phyloP scores from a whole-genome alignment of 768 basidiomycete species.

The Podaxis carcinomalis region DNA sequence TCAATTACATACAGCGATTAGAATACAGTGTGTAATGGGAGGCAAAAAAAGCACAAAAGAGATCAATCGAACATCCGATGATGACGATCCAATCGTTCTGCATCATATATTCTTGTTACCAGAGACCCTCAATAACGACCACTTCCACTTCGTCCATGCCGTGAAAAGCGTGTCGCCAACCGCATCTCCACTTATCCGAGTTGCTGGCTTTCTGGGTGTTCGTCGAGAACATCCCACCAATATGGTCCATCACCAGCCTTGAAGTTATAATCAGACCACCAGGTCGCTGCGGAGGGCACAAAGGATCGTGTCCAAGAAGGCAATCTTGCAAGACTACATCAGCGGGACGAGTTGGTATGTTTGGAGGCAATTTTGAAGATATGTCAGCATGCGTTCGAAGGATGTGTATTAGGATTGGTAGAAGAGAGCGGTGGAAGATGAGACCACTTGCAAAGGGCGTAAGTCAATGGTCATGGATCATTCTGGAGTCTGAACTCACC shows the following conservation, averaged over 20 bases:
- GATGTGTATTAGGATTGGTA: constrained; percentile 28
- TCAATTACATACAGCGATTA: too few relatives aligned
- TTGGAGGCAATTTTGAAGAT: constrained; percentile 23
- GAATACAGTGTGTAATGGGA: too few relatives aligned
- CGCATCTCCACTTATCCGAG: constrained; percentile 35
- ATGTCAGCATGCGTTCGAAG: constrained; percentile 27
- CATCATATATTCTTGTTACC: neutral
- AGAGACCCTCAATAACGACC: constrained; percentile 19
- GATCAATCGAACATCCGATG: neutral
- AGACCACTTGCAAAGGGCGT: constrained; percentile 24
- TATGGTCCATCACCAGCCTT: constrained; percentile 37
- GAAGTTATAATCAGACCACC: constrained; percentile 35
- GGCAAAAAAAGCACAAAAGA: too few relatives aligned
- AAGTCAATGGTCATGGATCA: neutral
- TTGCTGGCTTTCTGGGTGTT: constrained; percentile 24
- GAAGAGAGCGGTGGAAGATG: constrained; percentile 32
- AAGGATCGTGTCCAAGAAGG: constrained; percentile 32
- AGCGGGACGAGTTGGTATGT: constrained; percentile 26
- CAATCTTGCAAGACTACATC: constrained; percentile 41
- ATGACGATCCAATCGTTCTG: neutral
- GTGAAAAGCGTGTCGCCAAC: constrained; percentile 44
- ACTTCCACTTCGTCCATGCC: constrained; percentile 31
- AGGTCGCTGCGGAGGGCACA: constrained; percentile 26
- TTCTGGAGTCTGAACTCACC: neutral
- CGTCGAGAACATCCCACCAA: constrained; percentile 35